Percentiles rank a stretch among this genome's conserved stretches.
Conservation (phyloP, 208 protist species). For the Zelonia costaricensis region DNA sequence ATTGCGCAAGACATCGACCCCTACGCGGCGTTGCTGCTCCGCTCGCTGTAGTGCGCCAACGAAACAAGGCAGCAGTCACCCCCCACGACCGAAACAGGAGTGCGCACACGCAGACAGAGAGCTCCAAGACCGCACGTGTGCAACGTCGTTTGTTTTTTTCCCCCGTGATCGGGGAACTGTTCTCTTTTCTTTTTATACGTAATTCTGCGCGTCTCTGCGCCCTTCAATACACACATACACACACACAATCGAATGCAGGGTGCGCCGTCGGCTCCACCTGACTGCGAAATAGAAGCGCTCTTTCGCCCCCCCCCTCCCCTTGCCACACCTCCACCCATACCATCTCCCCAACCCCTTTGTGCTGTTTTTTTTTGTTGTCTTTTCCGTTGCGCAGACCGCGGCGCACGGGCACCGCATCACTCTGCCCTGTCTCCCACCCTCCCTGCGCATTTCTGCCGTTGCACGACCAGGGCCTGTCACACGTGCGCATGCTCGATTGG, state of each 20-base stretch:
- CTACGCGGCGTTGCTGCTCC: slow-evolving; percentile 47
- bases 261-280: neutral
- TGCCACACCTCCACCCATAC: neutral
- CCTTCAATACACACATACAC: no score
- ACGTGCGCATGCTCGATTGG: no score
- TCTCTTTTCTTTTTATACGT: no score
- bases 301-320: neutral
- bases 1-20: slow-evolving; percentile 51
- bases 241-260: neutral
- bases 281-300: neutral
- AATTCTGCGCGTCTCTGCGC: no score
- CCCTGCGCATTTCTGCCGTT: neutral
- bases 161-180: no score
- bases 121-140: neutral
- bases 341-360: neutral
- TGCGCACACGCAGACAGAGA: neutral
- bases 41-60: neutral
- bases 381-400: neutral
- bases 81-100: no score
- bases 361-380: neutral
- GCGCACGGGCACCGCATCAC: neutral
- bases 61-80: no score
- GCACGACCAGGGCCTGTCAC: no score
- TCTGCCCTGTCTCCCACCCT: neutral
- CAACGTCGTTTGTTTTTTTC: neutral